Evolutionary conservation across 495 filamentous ascomycete genomes (phyloP).

Genomic region (Penicilliopsis zonata): DNA sequence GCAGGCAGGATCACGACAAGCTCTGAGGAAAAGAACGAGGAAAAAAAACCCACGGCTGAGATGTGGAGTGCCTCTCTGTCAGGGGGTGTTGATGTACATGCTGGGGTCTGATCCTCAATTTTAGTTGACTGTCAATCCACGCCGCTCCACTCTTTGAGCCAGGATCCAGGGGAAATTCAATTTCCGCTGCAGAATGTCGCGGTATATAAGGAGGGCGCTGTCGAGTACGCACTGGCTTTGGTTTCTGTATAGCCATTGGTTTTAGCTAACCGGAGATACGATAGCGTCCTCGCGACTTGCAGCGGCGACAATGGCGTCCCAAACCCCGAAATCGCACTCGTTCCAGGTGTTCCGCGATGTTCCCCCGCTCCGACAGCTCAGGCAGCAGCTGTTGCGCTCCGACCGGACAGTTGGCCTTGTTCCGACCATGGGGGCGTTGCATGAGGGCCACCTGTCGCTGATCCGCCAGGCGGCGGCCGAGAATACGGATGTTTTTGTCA

Average conservation of each 20-base stretch:
- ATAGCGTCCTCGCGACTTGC: slow-evolving; percentile 17
- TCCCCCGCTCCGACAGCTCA: slow-evolving; percentile 56
- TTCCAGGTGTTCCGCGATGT: slow-evolving; percentile 68
- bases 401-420: slow-evolving; percentile 74
- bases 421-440: slow-evolving; percentile 94
- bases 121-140: background rate
- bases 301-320: slow-evolving; percentile 12
- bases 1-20: slow-evolving; percentile 5
- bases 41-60: too few species aligned
- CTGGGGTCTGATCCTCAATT: too few species aligned
- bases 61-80: too few species aligned
- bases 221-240: slow-evolving; percentile 8
- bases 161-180: slow-evolving; percentile 1
- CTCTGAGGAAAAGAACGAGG: background rate
- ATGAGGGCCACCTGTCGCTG: slow-evolving; percentile 79
- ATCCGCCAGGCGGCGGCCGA: slow-evolving; percentile 77
- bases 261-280: slow-evolving; percentile 11
- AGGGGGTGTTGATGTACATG: too few species aligned
- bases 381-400: slow-evolving; percentile 52
- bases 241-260: slow-evolving; percentile 1
- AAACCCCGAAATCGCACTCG: slow-evolving; percentile 15
- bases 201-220: slow-evolving; percentile 10
- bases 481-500: slow-evolving; percentile 75
- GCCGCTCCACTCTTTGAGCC: too few species aligned
- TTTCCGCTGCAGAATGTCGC: slow-evolving; percentile 14